Base-by-base conservation (phyloP, 768 basidiomycete genomes). In the Pleurotus djamor region DNA sequence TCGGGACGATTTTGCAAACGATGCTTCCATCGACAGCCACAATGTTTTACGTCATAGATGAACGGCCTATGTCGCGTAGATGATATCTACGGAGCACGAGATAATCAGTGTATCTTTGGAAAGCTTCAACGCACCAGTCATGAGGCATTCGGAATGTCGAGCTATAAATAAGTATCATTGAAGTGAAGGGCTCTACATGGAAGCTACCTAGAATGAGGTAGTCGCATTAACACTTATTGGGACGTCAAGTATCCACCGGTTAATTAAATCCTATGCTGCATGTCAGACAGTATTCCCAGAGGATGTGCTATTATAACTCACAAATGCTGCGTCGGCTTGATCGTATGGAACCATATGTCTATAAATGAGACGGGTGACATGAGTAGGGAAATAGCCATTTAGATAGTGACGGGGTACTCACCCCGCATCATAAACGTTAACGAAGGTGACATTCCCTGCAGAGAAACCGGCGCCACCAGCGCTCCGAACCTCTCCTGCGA, bases 261-360 rank as follows among this genome's bases (percentile, higher is more conserved):
- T 79, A 69, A 88, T 76, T 67, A 87, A 67, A 64, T 87, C 85
- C 86, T 87, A 61, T 16, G 60, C 32, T 37, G 14, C 38, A 60
- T 49, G 33, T 51, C 43, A 45, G 13, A 59, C 52, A 38, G 45
- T 59, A 57, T 17, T 48, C 44, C 17, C 47, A 37, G 38, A 28
- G 36, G 17, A 36, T 34, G 47, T 60, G 14, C 28, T 12, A 56
- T 44, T n/a, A 21, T 32, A 52, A 67, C 86, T 51, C 66, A 89
- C 93, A 69, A 94, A 74, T 48, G 94, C 85, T 43, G 87, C 94
- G 66, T 92, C 90, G 1, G 94, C 90, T 68, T 96, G 93, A 72
- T 98, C 93, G 67, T 81, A 87, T 4, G 94, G 94, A 6, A 92
- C 92, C 93, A 94, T 91, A 69, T 94, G 92, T 37, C 91, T 92